Base-by-base conservation (phyloP, 352 stramenopile species). In the Phytophthora brassicae region DNA sequence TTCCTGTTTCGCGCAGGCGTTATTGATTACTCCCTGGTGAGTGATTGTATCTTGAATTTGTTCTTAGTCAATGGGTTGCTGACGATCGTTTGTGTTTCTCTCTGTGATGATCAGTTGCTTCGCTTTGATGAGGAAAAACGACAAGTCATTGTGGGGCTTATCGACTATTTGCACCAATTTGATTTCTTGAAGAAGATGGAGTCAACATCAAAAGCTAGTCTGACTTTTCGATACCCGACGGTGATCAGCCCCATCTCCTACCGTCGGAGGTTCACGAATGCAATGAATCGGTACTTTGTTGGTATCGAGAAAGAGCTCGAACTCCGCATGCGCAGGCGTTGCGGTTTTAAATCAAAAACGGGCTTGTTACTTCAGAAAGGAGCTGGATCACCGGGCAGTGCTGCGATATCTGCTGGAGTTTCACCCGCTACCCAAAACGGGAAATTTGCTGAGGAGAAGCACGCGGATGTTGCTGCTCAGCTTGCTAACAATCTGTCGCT, bases 131-230 rank as follows among this genome's bases (percentile, higher is more conserved):
- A 95, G 56, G 70, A 89, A 14, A 81, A 84, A 16, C 79, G 85
- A 0, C 75, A 83, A 58, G 75, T 95, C 16, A 74, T 91, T 16
- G 78, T 92, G 11, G 82, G 83, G 1, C 64, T 95, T 13, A 95
- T 95, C 54, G 86, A 95, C 55, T 95, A 94, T 46, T 56, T 95
- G 51, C 86, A 95, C 49, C 86, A 95, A 45, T 95, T 92, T 50
- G 86, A 95, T 57, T 92, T 95, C 54, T 56, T 95, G 16, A 95
- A 95, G 60, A 93, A 93, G 50, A 93, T 95, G 79, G 86, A 95
- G 64, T 95, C 86, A 17, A 93, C 84, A 2, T 93, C 86, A 1
- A 95, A 95, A 53, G 84, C 85, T 0, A 90, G 80, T 26, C 68
- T 94, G 56, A 93, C 77, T 14, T 94, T 94, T 63, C 82, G 84